Base-by-base conservation (phyloP, 140 eudicot genomes). In the Stevia rebaudiana region DNA sequence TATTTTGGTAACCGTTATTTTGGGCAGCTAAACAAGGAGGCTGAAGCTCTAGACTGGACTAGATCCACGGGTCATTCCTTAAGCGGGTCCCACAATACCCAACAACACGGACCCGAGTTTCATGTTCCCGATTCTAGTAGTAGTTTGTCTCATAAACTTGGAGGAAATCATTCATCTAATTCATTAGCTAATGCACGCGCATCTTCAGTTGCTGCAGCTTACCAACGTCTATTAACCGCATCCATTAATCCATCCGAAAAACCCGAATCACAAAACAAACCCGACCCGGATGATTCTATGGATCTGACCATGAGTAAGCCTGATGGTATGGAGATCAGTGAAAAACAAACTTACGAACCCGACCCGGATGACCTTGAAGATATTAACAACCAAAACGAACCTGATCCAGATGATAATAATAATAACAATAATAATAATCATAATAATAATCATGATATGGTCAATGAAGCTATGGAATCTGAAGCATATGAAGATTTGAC, bases 191-290 rank as follows among this genome's bases (percentile, higher is more conserved):
- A 67, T 76, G 94, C 95, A 43, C 94, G 95, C 59, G 79, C 77
- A 23, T 71, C 90, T 63, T 84, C 97, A 21, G 95, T 84, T 22
- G 82, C 84, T 76, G 97, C 97, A 54, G 97, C 97, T 71, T 87
- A 84, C 77, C 74, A 70, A 5, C 97, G 97, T 53, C 63, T 86
- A 40, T 80, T 83, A 23, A 68, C 69, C 5, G 58, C 82, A 64
- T 61, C 88, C 3, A 64, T 11, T 33, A 61, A 80, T 61, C 55
- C 48, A 18, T 68, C 73, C 15, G 54, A 53, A 22, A 55, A 77
- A 36, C 25, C 79, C 5, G 83, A 71, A 58, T 52, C 75, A 33
- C 59, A 41, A 61, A 44, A 79, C 15, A 79, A 79, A 68, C 81
- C 79, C n/a, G 77, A 62, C 50, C 72, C 77, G 13, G 81, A 65